phyloP scores from a whole-genome alignment of 192 early-diverging fungal species.

The Obelidium mucronatum region DNA sequence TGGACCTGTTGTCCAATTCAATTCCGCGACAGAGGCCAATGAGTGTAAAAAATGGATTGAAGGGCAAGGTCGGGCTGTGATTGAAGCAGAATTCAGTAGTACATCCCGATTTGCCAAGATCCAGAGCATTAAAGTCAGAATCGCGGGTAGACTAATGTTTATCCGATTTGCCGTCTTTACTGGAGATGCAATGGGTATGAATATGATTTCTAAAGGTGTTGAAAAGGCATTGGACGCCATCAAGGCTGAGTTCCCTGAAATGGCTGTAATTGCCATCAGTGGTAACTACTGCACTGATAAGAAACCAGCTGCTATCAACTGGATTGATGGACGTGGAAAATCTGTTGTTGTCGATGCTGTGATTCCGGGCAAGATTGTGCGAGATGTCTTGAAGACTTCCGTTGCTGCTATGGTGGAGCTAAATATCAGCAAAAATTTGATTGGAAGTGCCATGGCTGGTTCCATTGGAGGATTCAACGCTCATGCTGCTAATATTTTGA shows the following conservation, averaged over 20 bases:
- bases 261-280: constrained; percentile 81
- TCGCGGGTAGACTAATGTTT: constrained; percentile 84
- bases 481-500: constrained; percentile 92
- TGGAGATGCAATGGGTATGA: constrained; percentile 99
- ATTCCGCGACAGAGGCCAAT: constrained; percentile 67
- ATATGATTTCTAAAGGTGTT: constrained; percentile 96
- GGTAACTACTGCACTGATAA: constrained; percentile 98
- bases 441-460: constrained; percentile 95
- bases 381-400: constrained; percentile 86
- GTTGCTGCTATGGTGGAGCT: constrained; percentile 78
- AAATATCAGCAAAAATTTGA: constrained; percentile 88
- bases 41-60: constrained; percentile 81
- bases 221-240: constrained; percentile 75
- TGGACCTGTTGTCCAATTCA: constrained; percentile 91
- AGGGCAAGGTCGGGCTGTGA: constrained; percentile 58
- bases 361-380: constrained; percentile 80
- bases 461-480: constrained; percentile 92
- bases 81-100: constrained; percentile 83
- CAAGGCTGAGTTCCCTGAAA: constrained; percentile 67
- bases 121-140: constrained; percentile 77
- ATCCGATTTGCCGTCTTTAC: constrained; percentile 91
- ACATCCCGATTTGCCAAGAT: constrained; percentile 91
- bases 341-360: constrained; percentile 87
- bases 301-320: constrained; percentile 96
- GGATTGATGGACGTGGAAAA: constrained; percentile 97